A percentile compares a stretch with the other conserved stretches of the same genome.
Conservation (phyloP, 805 yeast species). For the Metschnikowia aberdeeniae region DNA sequence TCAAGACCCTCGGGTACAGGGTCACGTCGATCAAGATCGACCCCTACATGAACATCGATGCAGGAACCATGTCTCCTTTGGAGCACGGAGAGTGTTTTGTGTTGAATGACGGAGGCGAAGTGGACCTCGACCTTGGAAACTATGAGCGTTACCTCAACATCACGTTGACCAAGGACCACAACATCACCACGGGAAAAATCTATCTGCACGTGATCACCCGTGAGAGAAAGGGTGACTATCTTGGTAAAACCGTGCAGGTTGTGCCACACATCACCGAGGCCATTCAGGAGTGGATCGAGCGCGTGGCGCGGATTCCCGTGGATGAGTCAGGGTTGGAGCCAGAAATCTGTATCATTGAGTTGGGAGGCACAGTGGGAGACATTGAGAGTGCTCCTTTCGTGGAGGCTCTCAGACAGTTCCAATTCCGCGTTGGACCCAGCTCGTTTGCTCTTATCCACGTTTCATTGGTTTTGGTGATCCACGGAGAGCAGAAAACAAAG, state of each 20-base stretch:
- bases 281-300: conserved; percentile 97
- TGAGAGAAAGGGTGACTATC: conserved; percentile 94
- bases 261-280: conserved; percentile 98
- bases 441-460: conserved; percentile 96
- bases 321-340: conserved; percentile 86
- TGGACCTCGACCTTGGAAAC: conserved; percentile 95
- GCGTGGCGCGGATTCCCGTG: conserved; percentile 87
- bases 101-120: conserved; percentile 98
- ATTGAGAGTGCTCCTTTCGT: conserved; percentile 98
- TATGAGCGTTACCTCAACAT: conserved; percentile 95
- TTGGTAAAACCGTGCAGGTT: conserved; percentile 99
- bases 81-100: conserved; percentile 99
- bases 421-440: conserved; percentile 91
- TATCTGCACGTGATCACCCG: conserved; percentile 90
- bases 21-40: conserved; percentile 98
- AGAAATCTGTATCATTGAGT: conserved; percentile 93
- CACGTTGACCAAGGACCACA: conserved; percentile 89
- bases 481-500: conserved; percentile 98
- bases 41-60: conserved; percentile 98
- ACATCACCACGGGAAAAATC: conserved; percentile 97
- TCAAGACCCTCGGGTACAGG: conserved; percentile 89
- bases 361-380: conserved; percentile 99
- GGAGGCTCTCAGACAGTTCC: conserved; percentile 98
- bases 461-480: conserved; percentile 94
- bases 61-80: conserved; percentile 98